phyloP scores from a whole-genome alignment of 108 stramenopile genomes.

The Cyclotella choctawhatcheeana region DNA sequence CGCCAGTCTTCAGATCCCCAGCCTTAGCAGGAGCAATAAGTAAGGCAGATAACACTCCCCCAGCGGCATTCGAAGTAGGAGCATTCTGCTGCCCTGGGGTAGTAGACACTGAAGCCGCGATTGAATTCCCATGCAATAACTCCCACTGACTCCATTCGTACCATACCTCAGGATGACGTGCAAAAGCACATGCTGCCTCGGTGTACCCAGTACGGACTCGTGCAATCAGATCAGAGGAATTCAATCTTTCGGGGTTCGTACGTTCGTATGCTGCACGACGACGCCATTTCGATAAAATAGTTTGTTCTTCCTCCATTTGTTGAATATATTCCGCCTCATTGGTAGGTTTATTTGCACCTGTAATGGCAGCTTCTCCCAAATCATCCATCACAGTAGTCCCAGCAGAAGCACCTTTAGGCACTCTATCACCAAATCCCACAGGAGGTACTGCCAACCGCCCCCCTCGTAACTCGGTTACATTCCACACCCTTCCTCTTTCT shows the following conservation, averaged over 20 bases:
- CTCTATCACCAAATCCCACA: constrained; percentile 38
- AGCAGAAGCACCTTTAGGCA: constrained; percentile 3
- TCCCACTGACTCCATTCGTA: constrained; percentile 92
- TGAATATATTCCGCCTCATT: constrained; percentile 55
- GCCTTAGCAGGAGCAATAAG: constrained; percentile 44
- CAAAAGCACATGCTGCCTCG: constrained; percentile 78
- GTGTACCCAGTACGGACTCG: constrained; percentile 76
- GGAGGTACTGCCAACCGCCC: constrained; percentile 77
- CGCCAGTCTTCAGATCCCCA: constrained; percentile 35
- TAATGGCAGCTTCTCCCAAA: constrained; percentile 20
- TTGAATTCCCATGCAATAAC: constrained; percentile 47
- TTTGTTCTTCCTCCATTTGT: constrained; percentile 67
- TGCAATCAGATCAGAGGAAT: constrained; percentile 51
- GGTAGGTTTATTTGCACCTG: constrained; percentile 16
- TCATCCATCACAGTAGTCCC: constrained; percentile 18
- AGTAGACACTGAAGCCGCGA: constrained; percentile 26
- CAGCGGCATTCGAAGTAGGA: neutral
- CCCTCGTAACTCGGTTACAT: constrained; percentile 50
- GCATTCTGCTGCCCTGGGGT: constrained; percentile 18
- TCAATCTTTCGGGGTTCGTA: constrained; percentile 87
- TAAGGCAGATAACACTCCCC: constrained; percentile 23
- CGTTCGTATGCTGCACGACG: constrained; percentile 82
- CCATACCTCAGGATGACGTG: constrained; percentile 86
- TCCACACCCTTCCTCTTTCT: constrained; percentile 79
- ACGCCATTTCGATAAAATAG: constrained; percentile 73